Conservation (phyloP, 1,284 basidiomycete genomes). For the Pyrrhoderma lamaoense region DNA sequence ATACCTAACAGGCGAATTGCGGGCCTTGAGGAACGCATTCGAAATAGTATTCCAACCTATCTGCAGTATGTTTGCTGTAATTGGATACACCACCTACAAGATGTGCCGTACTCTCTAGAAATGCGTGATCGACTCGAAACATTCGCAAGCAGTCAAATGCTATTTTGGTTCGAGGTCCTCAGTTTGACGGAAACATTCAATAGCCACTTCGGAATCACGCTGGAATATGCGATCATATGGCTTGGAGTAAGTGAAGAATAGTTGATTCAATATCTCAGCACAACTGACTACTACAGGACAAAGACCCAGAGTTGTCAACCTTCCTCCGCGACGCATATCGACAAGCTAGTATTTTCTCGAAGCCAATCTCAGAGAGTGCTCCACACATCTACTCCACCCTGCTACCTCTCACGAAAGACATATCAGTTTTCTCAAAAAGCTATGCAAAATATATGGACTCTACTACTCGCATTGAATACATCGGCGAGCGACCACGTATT, state of each 20-base stretch:
- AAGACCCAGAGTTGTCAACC: neutral
- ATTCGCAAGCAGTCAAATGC: neutral
- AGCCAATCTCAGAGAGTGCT: neutral
- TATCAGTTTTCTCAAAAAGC: neutral
- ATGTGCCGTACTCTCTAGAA: neutral
- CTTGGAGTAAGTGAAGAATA: no score
- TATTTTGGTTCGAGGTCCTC: conserved; percentile 2
- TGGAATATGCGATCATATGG: no score
- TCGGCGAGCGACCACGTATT: no score
- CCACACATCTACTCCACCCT: neutral
- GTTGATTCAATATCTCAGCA: neutral
- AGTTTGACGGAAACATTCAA: neutral
- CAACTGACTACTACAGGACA: neutral
- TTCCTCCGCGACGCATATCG: neutral
- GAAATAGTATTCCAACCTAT: neutral
- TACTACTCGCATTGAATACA: no score
- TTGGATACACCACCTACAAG: conserved; percentile 8
- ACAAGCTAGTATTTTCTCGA: neutral
- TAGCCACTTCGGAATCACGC: neutral
- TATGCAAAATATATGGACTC: neutral
- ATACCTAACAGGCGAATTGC: conserved; percentile 13
- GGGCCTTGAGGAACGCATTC: conserved; percentile 5
- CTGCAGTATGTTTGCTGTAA: conserved; percentile 15
- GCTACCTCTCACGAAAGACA: conserved; percentile 15
- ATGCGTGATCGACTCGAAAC: neutral